Conservation (phyloP, 305 asterid genomes). For the Ilex paraguariensis region DNA sequence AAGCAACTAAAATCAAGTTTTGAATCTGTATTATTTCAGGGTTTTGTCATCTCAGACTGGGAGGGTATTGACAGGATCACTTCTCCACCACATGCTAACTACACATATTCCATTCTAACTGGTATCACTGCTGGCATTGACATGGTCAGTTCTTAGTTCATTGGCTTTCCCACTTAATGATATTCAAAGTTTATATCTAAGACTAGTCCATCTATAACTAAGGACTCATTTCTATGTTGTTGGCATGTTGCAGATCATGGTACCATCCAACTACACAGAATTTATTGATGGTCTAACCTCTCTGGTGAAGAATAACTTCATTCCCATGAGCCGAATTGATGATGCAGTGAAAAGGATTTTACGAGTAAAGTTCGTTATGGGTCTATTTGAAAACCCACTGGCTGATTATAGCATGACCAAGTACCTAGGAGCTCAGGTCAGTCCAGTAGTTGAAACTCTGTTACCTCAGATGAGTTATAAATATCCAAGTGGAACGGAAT, state of each 20-base stretch:
- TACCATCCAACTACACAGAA: slow-evolving; percentile 45
- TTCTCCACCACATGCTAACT: slow-evolving; percentile 46
- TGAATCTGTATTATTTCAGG: slow-evolving; percentile 28
- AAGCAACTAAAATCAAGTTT: neutral
- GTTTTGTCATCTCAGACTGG: slow-evolving; percentile 74
- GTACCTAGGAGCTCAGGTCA: slow-evolving; percentile 55
- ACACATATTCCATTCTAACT: slow-evolving; percentile 55
- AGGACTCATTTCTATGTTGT: slow-evolving; percentile 3
- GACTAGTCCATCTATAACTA: neutral
- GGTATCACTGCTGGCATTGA: slow-evolving; percentile 68
- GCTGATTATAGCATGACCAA: slow-evolving; percentile 61
- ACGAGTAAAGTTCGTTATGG: slow-evolving; percentile 52
- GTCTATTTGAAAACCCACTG: slow-evolving; percentile 46
- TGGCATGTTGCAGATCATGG: slow-evolving; percentile 36
- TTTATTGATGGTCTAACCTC: slow-evolving; percentile 49
- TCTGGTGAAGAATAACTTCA: slow-evolving; percentile 40
- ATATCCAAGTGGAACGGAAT: too few species aligned
- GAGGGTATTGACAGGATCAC: slow-evolving; percentile 54
- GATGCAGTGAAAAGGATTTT: slow-evolving; percentile 55
- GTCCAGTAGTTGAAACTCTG: neutral
- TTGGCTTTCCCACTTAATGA: neutral
- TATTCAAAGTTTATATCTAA: neutral
- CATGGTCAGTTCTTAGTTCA: slow-evolving; percentile 42
- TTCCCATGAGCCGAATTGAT: slow-evolving; percentile 45
- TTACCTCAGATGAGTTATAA: too few species aligned